These are phyloP conservation scores for Herpetomonas muscarum DNA, from an alignment of 208 protist genomes.

Conservation along the genomic window DNA sequence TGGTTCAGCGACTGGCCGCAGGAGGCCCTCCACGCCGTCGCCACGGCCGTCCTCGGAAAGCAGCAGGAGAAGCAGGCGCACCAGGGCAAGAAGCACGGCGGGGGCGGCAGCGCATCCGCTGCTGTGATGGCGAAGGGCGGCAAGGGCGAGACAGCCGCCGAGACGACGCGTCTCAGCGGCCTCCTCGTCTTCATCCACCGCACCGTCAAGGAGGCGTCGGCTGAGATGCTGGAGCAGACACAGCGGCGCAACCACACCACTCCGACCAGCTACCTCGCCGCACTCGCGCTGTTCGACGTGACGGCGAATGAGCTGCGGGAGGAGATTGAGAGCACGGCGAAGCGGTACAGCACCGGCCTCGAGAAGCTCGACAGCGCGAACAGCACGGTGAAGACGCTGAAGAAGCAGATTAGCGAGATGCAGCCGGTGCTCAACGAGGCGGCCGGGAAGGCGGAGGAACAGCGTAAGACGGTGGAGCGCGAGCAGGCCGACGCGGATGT, in stretches of 20 bases:
- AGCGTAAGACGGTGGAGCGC: slow-evolving; percentile 75
- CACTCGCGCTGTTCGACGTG: slow-evolving; percentile 85
- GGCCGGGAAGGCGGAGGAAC: slow-evolving; percentile 83
- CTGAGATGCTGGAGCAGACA: slow-evolving; percentile 82
- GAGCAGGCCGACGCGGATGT: slow-evolving; percentile 89
- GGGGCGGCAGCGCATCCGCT: too few species aligned
- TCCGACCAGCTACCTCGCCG: slow-evolving; percentile 93
- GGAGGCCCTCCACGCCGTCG: slow-evolving; percentile 90
- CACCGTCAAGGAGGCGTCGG: slow-evolving; percentile 71
- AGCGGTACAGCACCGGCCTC: slow-evolving; percentile 85
- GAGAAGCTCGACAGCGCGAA: slow-evolving; percentile 93
- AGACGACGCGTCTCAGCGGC: slow-evolving; percentile 46
- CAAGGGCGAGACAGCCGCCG: slow-evolving; percentile 11
- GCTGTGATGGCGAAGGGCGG: not conserved
- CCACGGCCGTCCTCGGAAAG: slow-evolving; percentile 38
- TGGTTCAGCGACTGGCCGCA: slow-evolving; percentile 96
- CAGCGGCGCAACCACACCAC: slow-evolving; percentile 94
- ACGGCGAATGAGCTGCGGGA: slow-evolving; percentile 74
- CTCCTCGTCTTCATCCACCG: slow-evolving; percentile 91
- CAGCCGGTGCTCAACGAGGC: slow-evolving; percentile 91
- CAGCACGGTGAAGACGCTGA: slow-evolving; percentile 88
- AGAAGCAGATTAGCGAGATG: slow-evolving; percentile 92
- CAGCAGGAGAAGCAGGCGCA: not conserved
- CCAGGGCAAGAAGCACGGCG: slow-evolving; percentile 3
- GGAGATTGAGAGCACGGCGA: slow-evolving; percentile 37